Base-by-base conservation (phyloP, 345 rosid genomes). In the Garcia nutans region DNA sequence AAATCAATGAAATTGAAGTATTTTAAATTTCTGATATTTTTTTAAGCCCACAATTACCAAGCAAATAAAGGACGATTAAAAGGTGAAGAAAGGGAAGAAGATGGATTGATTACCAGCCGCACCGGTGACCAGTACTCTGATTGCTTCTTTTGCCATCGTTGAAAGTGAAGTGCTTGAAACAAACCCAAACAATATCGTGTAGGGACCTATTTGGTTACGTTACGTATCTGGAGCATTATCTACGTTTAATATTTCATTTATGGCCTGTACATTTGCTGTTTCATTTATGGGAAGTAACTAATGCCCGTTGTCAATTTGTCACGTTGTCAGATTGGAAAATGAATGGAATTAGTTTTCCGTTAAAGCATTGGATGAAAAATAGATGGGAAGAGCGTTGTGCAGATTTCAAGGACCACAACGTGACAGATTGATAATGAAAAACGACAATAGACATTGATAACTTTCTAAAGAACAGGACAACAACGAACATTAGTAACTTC, bases 91-190 rank as follows among this genome's bases (percentile, higher is more conserved):
- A 41, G 50, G 6, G 54, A n/a, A 41, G 52, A 47, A 47, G 50
- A 47, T 47, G 10, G 13, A 37, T 9, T n/a, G 13, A 20, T 66
- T 85, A 91, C 98, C 98, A 83, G 98, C 98, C 72, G 98, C 98
- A 8, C 97, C 98, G 64, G 95, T 93, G 68, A 93, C 98, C 75
- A 93, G 97, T 57, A 93, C 95, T 79, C 98, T 97, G 75, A 87
- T 91, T 28, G 95, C 93, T 72, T 90, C 91, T 76, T 88, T 90
- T 41, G 89, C 98, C 98, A 93, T 91, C 79, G 84, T 67, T 72
- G 79, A 33, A 75, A 83, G 81, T 26, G 12, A 58, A 54, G 55
- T 11, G 16, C 55, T 50, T 5, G 13, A 47, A 15, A 13, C 52
- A 10, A 13, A 47, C 52, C 52, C 15, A 47, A 47, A 49, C 54